These are phyloP conservation scores for Penicillium subrubescens DNA, from an alignment of 495 filamentous ascomycete species.

Conservation along the genomic window DNA sequence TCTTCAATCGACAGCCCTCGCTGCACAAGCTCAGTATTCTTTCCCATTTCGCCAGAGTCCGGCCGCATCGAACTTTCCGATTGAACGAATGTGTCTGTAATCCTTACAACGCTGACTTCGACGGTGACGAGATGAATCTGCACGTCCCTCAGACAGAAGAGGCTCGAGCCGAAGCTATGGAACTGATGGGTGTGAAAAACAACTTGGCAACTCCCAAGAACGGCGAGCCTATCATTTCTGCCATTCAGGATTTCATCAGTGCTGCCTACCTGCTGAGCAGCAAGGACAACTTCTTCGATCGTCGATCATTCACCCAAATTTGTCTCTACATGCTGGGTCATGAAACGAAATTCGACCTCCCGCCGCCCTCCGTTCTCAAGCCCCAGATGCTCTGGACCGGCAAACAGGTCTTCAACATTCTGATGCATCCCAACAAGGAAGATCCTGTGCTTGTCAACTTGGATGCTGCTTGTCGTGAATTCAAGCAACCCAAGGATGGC, in stretches of 20 bases:
- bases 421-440: conserved; percentile 87
- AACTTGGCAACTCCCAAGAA: conserved; percentile 96
- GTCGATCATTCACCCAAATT: conserved; percentile 81
- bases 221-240: conserved; percentile 96
- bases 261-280: conserved; percentile 87
- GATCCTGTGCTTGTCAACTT: conserved; percentile 85
- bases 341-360: conserved; percentile 77
- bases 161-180: conserved; percentile 90
- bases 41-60: conserved; percentile 86
- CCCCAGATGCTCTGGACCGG: conserved; percentile 93
- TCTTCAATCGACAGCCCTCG: conserved; percentile 97
- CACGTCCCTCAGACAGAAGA: conserved; percentile 99
- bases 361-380: conserved; percentile 81
- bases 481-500: conserved; percentile 55
- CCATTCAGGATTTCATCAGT: conserved; percentile 98
- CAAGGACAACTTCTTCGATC: conserved; percentile 91
- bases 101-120: conserved; percentile 99
- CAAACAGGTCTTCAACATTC: conserved; percentile 93
- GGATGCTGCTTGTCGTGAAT: conserved; percentile 89
- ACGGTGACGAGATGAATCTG: conserved; percentile 98
- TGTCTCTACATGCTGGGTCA: conserved; percentile 93
- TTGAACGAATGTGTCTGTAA: conserved; percentile 98
- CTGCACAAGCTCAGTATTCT: conserved; percentile 98
- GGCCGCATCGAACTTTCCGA: conserved; percentile 94
- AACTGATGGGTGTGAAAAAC: conserved; percentile 97